Conservation (phyloP, 1,284 basidiomycete species). For the Cryptococcus sp. region DNA sequence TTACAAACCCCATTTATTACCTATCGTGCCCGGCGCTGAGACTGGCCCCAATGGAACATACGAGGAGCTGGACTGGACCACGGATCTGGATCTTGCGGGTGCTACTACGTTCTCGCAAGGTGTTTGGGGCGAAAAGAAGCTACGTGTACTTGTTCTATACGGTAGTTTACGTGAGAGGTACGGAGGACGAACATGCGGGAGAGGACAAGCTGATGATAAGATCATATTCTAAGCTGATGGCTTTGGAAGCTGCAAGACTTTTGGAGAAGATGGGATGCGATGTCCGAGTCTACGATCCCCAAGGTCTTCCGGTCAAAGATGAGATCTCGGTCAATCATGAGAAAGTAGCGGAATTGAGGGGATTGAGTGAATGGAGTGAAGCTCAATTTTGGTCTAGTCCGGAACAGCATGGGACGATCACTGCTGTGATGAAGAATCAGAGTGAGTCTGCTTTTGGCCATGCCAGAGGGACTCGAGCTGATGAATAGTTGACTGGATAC, state of each 20-base stretch:
- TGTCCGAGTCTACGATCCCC: conserved; percentile 42
- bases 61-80: conserved; percentile 12
- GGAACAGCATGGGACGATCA: conserved; percentile 46
- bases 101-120: conserved; percentile 4
- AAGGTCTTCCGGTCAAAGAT: conserved; percentile 44
- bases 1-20: background rate
- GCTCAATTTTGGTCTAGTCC: conserved; percentile 45
- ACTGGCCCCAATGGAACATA: background rate
- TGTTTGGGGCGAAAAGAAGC: conserved; percentile 1
- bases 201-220: conserved; percentile 13
- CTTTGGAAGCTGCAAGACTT: conserved; percentile 43
- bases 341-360: conserved; percentile 39
- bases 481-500: conserved; percentile 43
- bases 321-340: conserved; percentile 28
- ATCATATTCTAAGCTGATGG: conserved; percentile 44
- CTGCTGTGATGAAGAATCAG: conserved; percentile 48
- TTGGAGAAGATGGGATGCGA: conserved; percentile 39
- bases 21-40: background rate
- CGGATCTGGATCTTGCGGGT: conserved; percentile 4
- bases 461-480: background rate
- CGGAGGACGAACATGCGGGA: background rate
- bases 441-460: conserved; percentile 14
- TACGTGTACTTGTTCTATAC: conserved; percentile 40
- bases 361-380: conserved; percentile 35
- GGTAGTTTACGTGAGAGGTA: conserved; percentile 38